phyloP scores from a whole-genome alignment of 2,329 filamentous ascomycete species.

The Cordyceps cateniannulata region DNA sequence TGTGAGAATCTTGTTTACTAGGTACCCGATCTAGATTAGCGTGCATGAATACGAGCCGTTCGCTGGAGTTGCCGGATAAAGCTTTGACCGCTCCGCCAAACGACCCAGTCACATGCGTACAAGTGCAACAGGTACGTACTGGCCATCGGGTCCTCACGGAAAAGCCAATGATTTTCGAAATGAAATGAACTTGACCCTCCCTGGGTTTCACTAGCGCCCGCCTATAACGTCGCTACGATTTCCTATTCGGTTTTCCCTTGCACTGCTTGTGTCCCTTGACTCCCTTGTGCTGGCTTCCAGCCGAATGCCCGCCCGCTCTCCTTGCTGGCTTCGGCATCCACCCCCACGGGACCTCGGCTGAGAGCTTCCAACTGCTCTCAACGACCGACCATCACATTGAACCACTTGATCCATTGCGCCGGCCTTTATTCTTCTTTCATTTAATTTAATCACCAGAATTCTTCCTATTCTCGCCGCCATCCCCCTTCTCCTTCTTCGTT shows the following conservation, averaged over 20 bases:
- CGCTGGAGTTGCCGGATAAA: background rate
- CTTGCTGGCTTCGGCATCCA: constrained; percentile 4
- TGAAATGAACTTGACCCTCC: background rate
- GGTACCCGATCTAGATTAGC: constrained; percentile 11
- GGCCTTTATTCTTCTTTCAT: background rate
- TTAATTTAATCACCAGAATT: background rate
- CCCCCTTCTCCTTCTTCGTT: background rate
- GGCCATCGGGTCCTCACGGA: background rate
- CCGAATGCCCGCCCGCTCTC: background rate
- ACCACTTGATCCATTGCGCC: background rate
- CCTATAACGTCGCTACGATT: background rate
- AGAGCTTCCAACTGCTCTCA: constrained; percentile 6
- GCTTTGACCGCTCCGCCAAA: background rate
- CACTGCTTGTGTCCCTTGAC: too few relatives aligned
- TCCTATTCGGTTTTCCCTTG: background rate
- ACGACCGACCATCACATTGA: constrained; percentile 1
- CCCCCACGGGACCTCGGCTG: constrained; percentile 15
- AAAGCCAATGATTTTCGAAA: background rate
- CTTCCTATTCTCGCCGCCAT: background rate
- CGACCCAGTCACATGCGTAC: background rate
- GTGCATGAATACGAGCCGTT: background rate
- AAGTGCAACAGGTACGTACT: background rate
- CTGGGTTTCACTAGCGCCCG: background rate
- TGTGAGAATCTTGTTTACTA: constrained; percentile 11
- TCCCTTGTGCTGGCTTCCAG: background rate